These are phyloP conservation scores for Botrytis byssoidea DNA, from an alignment of 2,329 filamentous ascomycete species.

Conservation along the genomic window DNA sequence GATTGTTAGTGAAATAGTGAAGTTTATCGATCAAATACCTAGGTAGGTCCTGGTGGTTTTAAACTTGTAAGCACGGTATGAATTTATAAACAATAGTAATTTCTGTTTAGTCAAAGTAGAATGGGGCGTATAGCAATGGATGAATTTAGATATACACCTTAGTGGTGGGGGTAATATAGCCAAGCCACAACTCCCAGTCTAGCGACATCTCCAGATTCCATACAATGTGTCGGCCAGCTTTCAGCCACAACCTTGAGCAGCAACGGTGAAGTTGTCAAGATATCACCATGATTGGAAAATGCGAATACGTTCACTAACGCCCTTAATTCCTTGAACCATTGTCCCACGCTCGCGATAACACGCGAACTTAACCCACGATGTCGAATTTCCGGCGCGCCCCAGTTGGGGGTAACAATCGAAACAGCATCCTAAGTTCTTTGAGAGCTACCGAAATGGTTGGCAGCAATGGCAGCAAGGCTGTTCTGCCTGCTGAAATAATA, in stretches of 20 bases:
- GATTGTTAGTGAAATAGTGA: not conserved
- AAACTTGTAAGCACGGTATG: not conserved
- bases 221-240: constrained; percentile 3
- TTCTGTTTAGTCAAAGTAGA: not conserved
- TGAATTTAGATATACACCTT: not conserved
- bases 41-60: not conserved
- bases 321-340: not conserved
- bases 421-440: constrained; percentile 70
- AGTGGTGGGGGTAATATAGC: not conserved
- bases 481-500: constrained; percentile 86
- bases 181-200: not conserved
- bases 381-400: constrained; percentile 45
- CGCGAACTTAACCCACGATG: constrained; percentile 37
- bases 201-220: not conserved
- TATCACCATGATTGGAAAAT: not conserved
- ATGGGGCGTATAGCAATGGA: not conserved
- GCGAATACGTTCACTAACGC: not conserved
- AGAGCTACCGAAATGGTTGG: constrained; percentile 74
- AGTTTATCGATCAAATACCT: not conserved
- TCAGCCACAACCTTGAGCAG: constrained; percentile 10
- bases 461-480: constrained; percentile 61
- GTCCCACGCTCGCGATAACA: not conserved
- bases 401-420: constrained; percentile 37
- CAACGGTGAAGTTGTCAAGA: not conserved
- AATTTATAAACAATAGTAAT: not conserved